Evolutionary conservation across 192 early-diverging fungal genomes (phyloP).

Genomic region (Coemansia guatemalensis): DNA sequence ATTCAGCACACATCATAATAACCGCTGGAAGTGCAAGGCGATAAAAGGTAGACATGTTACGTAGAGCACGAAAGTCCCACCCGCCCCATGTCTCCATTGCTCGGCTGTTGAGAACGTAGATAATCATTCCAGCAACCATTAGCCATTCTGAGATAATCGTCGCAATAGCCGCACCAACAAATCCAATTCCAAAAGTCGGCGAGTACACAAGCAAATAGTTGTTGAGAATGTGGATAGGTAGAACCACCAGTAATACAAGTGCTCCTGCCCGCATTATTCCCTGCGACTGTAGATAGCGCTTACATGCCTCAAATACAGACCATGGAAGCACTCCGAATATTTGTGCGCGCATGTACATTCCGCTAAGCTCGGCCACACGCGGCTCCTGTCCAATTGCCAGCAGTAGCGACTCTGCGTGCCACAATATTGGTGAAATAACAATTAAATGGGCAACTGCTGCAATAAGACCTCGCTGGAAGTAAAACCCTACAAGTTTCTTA

Average conservation of each 20-base stretch:
- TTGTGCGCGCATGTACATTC: slow-evolving; percentile 62
- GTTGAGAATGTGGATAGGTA: slow-evolving; percentile 69
- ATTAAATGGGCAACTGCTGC: slow-evolving; percentile 65
- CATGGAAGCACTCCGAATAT: slow-evolving; percentile 71
- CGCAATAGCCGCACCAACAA: slow-evolving; percentile 78
- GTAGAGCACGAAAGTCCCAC: slow-evolving; percentile 67
- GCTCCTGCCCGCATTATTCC: slow-evolving; percentile 80
- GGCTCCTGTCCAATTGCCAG: slow-evolving; percentile 70
- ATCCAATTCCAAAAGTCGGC: slow-evolving; percentile 62
- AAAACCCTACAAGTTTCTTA: slow-evolving; percentile 59
- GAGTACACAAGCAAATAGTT: slow-evolving; percentile 78
- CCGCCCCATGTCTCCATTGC: slow-evolving; percentile 83
- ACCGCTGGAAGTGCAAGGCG: slow-evolving; percentile 76
- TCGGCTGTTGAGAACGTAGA: slow-evolving; percentile 62
- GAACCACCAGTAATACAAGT: slow-evolving; percentile 62
- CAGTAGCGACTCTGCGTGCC: slow-evolving; percentile 67
- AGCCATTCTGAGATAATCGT: slow-evolving; percentile 68
- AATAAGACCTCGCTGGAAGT: slow-evolving; percentile 72
- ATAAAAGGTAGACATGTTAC: slow-evolving; percentile 60
- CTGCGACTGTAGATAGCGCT: slow-evolving; percentile 83
- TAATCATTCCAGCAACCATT: slow-evolving; percentile 59
- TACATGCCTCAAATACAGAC: slow-evolving; percentile 76
- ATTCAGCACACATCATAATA: slow-evolving; percentile 78
- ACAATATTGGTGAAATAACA: slow-evolving; percentile 66
- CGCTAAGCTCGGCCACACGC: slow-evolving; percentile 60